Conservation (phyloP, 2,329 filamentous ascomycete genomes). For the Pestalotiopsis sp. region DNA sequence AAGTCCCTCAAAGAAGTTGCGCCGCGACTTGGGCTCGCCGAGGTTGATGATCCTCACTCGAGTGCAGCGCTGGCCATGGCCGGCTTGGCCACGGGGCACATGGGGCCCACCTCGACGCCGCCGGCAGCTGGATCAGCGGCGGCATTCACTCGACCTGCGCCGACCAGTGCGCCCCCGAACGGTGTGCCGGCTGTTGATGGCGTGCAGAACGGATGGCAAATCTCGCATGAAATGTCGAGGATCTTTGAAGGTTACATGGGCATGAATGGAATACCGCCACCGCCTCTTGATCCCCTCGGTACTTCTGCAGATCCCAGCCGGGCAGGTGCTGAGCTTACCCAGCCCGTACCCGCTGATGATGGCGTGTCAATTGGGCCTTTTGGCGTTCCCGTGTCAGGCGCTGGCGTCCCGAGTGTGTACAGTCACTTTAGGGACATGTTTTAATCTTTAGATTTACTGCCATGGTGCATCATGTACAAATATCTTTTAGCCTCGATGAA, state of each 20-base stretch:
- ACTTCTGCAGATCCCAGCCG: not conserved
- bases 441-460: slow-evolving; percentile 16
- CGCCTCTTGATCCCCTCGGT: slow-evolving; percentile 4
- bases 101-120: slow-evolving; percentile 19
- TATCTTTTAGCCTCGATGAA: not conserved
- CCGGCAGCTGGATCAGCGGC: slow-evolving; percentile 10
- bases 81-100: slow-evolving; percentile 48
- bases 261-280: slow-evolving; percentile 19
- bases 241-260: slow-evolving; percentile 45
- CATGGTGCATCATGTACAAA: not conserved
- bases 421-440: slow-evolving; percentile 32
- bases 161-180: slow-evolving; percentile 4
- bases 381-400: slow-evolving; percentile 15
- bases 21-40: slow-evolving; percentile 66
- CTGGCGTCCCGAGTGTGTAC: slow-evolving; percentile 23
- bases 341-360: slow-evolving; percentile 12
- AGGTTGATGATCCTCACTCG: slow-evolving; percentile 55
- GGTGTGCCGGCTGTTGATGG: slow-evolving; percentile 20
- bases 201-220: slow-evolving; percentile 47
- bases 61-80: slow-evolving; percentile 59
- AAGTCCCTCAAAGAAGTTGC: slow-evolving; percentile 72
- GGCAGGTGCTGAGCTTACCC: not conserved
- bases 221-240: slow-evolving; percentile 57
- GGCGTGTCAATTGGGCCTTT: slow-evolving; percentile 4
- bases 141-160: slow-evolving; percentile 13